These are phyloP conservation scores for Eragrostis tef DNA, from an alignment of 202 grass and related monocot species.

Conservation along the genomic window DNA sequence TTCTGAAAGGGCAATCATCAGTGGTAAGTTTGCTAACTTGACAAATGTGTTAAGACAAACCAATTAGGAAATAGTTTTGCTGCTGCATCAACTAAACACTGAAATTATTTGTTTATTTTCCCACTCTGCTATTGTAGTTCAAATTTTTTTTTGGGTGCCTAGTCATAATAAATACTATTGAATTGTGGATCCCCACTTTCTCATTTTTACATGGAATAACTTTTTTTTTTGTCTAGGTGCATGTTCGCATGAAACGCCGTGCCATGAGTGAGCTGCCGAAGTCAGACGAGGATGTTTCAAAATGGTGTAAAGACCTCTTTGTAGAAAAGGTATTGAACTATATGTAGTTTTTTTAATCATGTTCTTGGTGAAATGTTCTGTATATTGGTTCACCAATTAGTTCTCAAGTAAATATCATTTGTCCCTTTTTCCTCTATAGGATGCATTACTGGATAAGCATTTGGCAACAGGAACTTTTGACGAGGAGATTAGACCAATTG, in stretches of 20 bases:
- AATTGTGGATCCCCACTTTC: background rate
- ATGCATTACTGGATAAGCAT: slow-evolving; percentile 77
- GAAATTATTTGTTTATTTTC: slow-evolving; percentile 21
- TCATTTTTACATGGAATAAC: slow-evolving; percentile 12
- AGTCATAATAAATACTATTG: background rate
- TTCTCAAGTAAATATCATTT: slow-evolving; percentile 28
- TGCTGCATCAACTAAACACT: slow-evolving; percentile 11
- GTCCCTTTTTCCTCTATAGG: slow-evolving; percentile 44
- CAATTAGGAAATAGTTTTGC: slow-evolving; percentile 12
- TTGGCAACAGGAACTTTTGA: slow-evolving; percentile 68
- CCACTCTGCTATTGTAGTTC: background rate
- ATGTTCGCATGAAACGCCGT: slow-evolving; percentile 86
- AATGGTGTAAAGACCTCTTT: slow-evolving; percentile 97
- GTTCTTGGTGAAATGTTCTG: slow-evolving; percentile 8
- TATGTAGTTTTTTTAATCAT: slow-evolving; percentile 15
- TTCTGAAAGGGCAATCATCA: slow-evolving; percentile 89
- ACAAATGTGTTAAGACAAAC: background rate
- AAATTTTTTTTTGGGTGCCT: background rate
- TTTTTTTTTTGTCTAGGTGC: slow-evolving; percentile 57
- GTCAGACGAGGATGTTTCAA: slow-evolving; percentile 85
- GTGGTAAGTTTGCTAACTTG: slow-evolving; percentile 59
- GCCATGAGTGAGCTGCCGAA: slow-evolving; percentile 83
- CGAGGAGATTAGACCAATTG: slow-evolving; percentile 66
- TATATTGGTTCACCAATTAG: slow-evolving; percentile 5
- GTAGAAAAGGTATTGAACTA: slow-evolving; percentile 65